Evolutionary conservation across 768 basidiomycete species (phyloP), one percentile per base, ranked within the genome.

Genomic region (Xerocomellus amylosporus): DNA sequence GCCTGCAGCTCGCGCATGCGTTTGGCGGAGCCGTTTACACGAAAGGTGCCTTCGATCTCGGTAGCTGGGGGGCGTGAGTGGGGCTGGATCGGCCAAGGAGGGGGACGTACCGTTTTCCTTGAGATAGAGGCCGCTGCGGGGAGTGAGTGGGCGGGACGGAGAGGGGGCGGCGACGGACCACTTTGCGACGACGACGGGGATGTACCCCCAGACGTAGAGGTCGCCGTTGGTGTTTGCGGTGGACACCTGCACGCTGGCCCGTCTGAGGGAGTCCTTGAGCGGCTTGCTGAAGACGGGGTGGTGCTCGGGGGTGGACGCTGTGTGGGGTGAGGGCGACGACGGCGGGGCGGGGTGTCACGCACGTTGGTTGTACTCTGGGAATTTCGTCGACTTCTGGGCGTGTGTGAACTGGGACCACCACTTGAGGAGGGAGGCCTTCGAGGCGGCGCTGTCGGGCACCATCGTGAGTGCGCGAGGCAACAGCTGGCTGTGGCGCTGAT

Each of bases 161-260:
- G 34, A 26, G 28, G 13, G 41, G 19, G 14, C n/a, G 26, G 20
- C 2, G 22, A 74, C 86, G 64, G 63, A 93, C 92, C 93, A 98
- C 74, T 97, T 98, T 43, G 96, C 96, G 39, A 99, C 96, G 49
- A 98, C 94, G 39, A 98, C 92, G 9, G 96, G 96, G 46, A 99
- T 91, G 68, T 89, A 90, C 1, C 95, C 93, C 88, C 91, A 95
- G 6, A 93, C 88, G 67, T 90, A 91, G 17, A 92, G 78, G 59
- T 90, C 85, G 8, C 93, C 93, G 56, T 83, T 83, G 12, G 87
- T 78, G 54, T 88, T 89, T 7, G 90, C 86, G 14, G 94, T 96
- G 10, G 89, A 92, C 67, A 98, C 96, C 66, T 95, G 94, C 1
- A 97, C 96, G 63, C 84, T 88, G 15, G 96, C 96, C 69, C 88